Conservation (phyloP, 345 rosid species). For the Hibiscus trionum region DNA sequence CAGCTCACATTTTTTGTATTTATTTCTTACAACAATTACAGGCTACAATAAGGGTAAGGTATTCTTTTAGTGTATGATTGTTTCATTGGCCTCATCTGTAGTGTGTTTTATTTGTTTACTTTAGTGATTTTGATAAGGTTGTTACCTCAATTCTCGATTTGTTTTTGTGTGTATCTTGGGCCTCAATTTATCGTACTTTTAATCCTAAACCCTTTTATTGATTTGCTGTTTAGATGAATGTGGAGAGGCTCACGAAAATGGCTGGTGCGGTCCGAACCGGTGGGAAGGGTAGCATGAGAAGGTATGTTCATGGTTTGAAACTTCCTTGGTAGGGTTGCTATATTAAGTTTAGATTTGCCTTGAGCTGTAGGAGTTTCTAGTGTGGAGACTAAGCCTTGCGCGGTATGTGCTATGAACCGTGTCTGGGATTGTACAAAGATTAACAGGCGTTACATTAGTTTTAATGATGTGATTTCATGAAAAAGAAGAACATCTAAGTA, state of each 20-base stretch:
- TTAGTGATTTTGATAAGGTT: background rate
- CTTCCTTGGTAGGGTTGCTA: background rate
- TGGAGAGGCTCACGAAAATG: conserved; percentile 88
- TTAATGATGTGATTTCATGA: too few species aligned
- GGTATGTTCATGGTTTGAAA: conserved; percentile 26
- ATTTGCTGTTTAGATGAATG: conserved; percentile 42
- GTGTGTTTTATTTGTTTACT: background rate
- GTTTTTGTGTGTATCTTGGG: too few species aligned
- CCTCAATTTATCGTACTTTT: background rate
- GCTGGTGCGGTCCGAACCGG: conserved; percentile 95
- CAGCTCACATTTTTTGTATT: too few species aligned
- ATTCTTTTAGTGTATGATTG: background rate
- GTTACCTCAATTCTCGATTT: background rate
- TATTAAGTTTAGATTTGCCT: too few species aligned
- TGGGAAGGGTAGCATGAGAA: conserved; percentile 90
- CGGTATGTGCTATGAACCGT: too few species aligned
- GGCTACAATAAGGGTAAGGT: too few species aligned
- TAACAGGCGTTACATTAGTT: too few species aligned
- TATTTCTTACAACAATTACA: too few species aligned
- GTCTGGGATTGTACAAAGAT: background rate
- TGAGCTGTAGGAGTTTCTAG: background rate
- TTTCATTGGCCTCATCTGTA: background rate
- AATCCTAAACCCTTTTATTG: background rate
- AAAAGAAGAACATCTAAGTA: too few species aligned
- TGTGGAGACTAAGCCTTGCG: background rate